Evolutionary conservation across 345 rosid genomes (phyloP), one percentile per base, ranked within the genome.

Genomic region (Murraya koenigii): DNA sequence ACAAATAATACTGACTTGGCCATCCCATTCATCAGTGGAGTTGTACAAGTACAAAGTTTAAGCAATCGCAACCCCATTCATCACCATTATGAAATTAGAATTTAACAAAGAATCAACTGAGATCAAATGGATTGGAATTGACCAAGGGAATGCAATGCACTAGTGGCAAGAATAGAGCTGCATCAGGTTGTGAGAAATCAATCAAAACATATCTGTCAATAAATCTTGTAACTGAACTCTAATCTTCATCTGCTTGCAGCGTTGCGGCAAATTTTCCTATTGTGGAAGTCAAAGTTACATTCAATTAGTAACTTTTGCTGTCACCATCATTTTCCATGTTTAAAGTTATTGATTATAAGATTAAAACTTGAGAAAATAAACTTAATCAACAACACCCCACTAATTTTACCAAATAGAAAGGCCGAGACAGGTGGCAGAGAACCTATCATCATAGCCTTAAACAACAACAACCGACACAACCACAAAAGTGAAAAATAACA

Each of bases 321-420:
- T 72, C 68, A 26, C 63, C 33, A 28, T 66, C 75, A 26, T 20
- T 59, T 39, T 26, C 54, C 60, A 72, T 60, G 22, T 67, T 67
- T 22, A 30, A 72, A 61, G 54, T 19, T 11, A 66, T 47, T 33
- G 55, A 73, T 44, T 75, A 41, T 49, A 33, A 69, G 36, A 81
- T 63, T 56, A 69, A 69, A 69, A 64, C 44, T 72, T 52, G 54
- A 55, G 38, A 64, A 22, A 52, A 67, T 63, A 54, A 30, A 6
- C 26, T 30, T 74, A 28, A 20, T 13, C 56, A 22, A 17, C 4
- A 28, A 20, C 19, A 49, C 6, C 30, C 52, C 25, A 20, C 14
- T 3, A 23, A 32, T 69, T 69, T 28, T 14, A 7, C 56, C 56
- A 25, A 69, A 25, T 23, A 19, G 35, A 6, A 32, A 63, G 32